Evolutionary conservation across 2,329 filamentous ascomycete genomes (phyloP).

Genomic region (Colletotrichum phormii): DNA sequence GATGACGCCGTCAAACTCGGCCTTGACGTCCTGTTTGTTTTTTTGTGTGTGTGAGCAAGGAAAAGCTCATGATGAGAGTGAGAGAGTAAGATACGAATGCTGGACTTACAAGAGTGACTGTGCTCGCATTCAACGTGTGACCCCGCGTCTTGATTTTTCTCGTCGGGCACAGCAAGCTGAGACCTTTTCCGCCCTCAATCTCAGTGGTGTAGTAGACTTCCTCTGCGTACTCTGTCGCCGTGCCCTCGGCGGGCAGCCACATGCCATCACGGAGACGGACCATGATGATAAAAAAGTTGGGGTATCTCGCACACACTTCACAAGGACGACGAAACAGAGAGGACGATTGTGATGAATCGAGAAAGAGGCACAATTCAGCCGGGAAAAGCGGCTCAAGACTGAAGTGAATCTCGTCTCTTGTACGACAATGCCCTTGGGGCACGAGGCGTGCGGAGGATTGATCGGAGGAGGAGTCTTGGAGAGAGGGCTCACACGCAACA

Average conservation of each 20-base stretch:
- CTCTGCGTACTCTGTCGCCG: conserved; percentile 74
- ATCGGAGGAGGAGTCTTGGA: background rate
- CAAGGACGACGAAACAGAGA: conserved; percentile 8
- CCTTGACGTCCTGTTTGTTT: conserved; percentile 45
- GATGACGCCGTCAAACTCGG: conserved; percentile 53
- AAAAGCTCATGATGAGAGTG: background rate
- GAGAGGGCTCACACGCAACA: conserved; percentile 7
- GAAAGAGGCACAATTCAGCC: background rate
- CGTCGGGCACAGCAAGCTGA: conserved; percentile 67
- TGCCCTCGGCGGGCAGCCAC: conserved; percentile 73
- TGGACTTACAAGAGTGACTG: conserved; percentile 53
- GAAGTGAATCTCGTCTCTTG: conserved; percentile 36
- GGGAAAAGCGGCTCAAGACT: background rate
- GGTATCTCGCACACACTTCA: conserved; percentile 1
- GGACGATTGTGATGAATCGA: background rate
- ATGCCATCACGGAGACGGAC: conserved; percentile 55
- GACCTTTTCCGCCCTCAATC: conserved; percentile 56
- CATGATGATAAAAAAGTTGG: conserved; percentile 38
- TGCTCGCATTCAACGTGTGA: conserved; percentile 67
- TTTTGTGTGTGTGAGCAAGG: conserved; percentile 5
- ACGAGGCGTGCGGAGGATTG: conserved; percentile 17
- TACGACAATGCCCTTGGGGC: conserved; percentile 9
- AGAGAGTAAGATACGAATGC: background rate
- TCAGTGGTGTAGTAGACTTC: conserved; percentile 66
- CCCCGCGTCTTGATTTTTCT: conserved; percentile 63